Evolutionary conservation across 371 early-diverging fungal species (phyloP).

Genomic region (Basidiobolus meristosporus): DNA sequence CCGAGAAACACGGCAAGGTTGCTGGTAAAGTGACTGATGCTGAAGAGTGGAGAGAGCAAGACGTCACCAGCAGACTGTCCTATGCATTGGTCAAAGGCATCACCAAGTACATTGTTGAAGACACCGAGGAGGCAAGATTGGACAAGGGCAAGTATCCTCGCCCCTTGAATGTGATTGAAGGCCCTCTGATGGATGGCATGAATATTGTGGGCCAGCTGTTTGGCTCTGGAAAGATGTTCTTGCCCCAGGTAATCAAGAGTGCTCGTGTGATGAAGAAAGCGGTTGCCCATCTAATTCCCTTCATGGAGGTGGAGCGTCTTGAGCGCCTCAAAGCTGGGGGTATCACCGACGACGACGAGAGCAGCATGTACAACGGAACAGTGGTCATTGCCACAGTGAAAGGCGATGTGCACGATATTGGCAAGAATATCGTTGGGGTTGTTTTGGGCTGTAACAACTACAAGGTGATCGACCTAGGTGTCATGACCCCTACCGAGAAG

Average conservation of each 20-base stretch:
- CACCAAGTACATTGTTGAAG: conserved; percentile 75
- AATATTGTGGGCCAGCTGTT: conserved; percentile 81
- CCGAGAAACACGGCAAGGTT: conserved; percentile 60
- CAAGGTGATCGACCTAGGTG: conserved; percentile 79
- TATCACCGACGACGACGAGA: not conserved
- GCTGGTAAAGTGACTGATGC: conserved; percentile 48
- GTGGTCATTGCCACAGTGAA: conserved; percentile 80
- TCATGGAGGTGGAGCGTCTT: conserved; percentile 60
- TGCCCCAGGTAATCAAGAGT: conserved; percentile 91
- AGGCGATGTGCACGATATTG: conserved; percentile 79
- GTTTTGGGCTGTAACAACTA: conserved; percentile 92
- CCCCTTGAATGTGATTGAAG: conserved; percentile 84
- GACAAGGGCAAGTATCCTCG: conserved; percentile 49
- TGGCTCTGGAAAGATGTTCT: conserved; percentile 85
- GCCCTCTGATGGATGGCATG: conserved; percentile 90
- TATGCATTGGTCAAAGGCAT: conserved; percentile 83
- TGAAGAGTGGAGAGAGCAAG: conserved; percentile 67
- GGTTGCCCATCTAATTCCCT: conserved; percentile 82
- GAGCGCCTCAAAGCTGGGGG: not conserved
- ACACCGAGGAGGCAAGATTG: conserved; percentile 76
- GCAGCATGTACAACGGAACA: not conserved
- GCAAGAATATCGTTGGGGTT: conserved; percentile 85
- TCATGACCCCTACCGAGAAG: conserved; percentile 81
- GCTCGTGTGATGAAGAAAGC: conserved; percentile 53
- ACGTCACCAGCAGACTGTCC: conserved; percentile 54